These are phyloP conservation scores for Pseudopithomyces maydicus DNA, from an alignment of 2,329 filamentous ascomycete genomes.

Conservation along the genomic window DNA sequence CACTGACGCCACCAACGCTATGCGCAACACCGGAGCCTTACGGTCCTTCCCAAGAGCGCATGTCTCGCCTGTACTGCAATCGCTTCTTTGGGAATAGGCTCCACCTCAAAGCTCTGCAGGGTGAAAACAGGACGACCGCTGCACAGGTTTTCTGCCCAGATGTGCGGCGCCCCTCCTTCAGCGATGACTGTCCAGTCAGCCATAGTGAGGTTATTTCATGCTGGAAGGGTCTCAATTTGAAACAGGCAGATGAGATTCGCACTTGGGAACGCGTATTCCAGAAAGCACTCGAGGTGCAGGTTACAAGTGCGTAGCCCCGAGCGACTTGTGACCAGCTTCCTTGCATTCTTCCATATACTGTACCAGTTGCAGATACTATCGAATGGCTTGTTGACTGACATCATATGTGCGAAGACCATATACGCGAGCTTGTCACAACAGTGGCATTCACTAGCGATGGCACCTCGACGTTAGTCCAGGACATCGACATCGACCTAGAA, in stretches of 20 bases:
- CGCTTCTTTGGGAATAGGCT: slow-evolving; percentile 5
- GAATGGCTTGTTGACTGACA: not conserved
- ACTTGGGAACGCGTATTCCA: slow-evolving; percentile 37
- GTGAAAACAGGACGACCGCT: slow-evolving; percentile 10
- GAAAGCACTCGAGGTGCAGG: slow-evolving; percentile 15
- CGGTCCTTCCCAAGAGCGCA: slow-evolving; percentile 6
- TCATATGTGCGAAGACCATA: not conserved
- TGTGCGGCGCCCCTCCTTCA: slow-evolving; percentile 24
- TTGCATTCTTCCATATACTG: too few species aligned
- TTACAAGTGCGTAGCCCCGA: not conserved
- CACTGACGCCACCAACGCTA: not conserved
- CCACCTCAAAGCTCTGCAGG: slow-evolving; percentile 20
- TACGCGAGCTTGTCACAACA: slow-evolving; percentile 14
- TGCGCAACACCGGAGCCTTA: not conserved
- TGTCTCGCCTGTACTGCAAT: slow-evolving; percentile 10
- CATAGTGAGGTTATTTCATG: slow-evolving; percentile 42
- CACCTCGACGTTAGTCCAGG: not conserved
- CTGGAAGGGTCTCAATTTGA: slow-evolving; percentile 40
- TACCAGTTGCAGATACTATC: not conserved
- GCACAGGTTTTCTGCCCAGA: slow-evolving; percentile 27
- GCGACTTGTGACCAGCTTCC: too few species aligned
- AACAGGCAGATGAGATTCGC: slow-evolving; percentile 34
- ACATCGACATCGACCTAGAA: slow-evolving; percentile 26
- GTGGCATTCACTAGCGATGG: slow-evolving; percentile 19
- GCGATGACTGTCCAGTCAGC: slow-evolving; percentile 12